Conservation (phyloP, 345 rosid species). For the Pseudoturritis turrita region DNA sequence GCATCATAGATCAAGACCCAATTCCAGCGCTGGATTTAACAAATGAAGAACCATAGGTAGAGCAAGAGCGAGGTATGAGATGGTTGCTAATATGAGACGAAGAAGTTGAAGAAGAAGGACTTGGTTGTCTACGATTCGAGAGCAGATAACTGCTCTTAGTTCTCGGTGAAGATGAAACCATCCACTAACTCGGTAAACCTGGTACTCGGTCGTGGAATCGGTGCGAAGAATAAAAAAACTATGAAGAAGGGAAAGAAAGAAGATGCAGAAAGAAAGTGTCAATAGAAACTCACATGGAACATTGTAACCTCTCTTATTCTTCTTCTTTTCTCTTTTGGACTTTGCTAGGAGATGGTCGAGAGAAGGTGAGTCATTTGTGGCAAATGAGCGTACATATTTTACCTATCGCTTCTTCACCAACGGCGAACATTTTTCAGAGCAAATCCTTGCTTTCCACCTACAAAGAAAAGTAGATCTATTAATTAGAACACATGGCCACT, state of each 20-base stretch:
- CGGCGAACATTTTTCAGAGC: too few species aligned
- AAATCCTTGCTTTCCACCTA: too few species aligned
- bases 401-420: too few species aligned
- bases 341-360: too few species aligned
- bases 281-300: constrained; percentile 80
- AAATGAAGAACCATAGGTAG: constrained; percentile 59
- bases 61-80: constrained; percentile 69
- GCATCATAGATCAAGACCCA: constrained; percentile 80
- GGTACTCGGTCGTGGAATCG: constrained; percentile 31
- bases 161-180: constrained; percentile 69
- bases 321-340: too few species aligned
- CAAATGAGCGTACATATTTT: too few species aligned
- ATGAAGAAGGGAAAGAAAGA: neutral
- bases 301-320: neutral
- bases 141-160: constrained; percentile 86
- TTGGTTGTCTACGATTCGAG: constrained; percentile 63
- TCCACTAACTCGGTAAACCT: constrained; percentile 46
- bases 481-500: too few species aligned
- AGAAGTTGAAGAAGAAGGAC: constrained; percentile 76
- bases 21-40: constrained; percentile 39
- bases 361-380: too few species aligned
- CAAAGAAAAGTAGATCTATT: too few species aligned
- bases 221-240: constrained; percentile 5
- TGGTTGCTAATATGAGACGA: constrained; percentile 42
- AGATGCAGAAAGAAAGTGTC: too few species aligned